These are phyloP conservation scores for Talaromyces rugulosus DNA, from an alignment of 2,329 filamentous ascomycete genomes.

Conservation along the genomic window DNA sequence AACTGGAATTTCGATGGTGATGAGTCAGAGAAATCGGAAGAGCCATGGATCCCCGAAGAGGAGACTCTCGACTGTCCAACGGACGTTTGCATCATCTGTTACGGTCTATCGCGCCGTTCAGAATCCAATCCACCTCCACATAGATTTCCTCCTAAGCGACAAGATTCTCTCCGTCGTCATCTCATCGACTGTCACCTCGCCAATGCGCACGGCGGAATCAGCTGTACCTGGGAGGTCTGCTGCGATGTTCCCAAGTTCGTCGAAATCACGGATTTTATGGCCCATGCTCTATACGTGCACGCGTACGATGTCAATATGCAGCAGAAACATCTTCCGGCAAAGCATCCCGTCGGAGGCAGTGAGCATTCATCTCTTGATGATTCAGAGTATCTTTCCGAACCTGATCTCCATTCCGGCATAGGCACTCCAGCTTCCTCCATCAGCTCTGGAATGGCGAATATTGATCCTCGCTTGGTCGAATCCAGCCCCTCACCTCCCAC, in stretches of 20 bases:
- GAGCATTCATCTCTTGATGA: neutral
- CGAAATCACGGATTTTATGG: neutral
- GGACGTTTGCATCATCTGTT: slow-evolving; percentile 25
- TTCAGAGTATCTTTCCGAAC: neutral
- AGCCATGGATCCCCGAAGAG: slow-evolving; percentile 13
- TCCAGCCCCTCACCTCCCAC: neutral
- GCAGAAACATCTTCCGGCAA: neutral
- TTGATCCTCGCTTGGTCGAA: slow-evolving; percentile 9
- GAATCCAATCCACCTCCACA: slow-evolving; percentile 21
- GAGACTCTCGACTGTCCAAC: slow-evolving; percentile 17
- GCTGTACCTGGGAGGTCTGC: neutral
- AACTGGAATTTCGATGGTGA: slow-evolving; percentile 19
- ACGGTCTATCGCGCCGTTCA: slow-evolving; percentile 19
- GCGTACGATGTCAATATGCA: neutral
- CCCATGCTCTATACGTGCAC: neutral
- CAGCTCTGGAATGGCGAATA: slow-evolving; percentile 15
- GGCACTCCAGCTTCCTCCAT: slow-evolving; percentile 18
- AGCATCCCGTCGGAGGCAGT: neutral
- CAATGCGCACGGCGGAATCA: slow-evolving; percentile 9
- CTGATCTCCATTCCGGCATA: slow-evolving; percentile 6
- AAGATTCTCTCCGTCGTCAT: slow-evolving; percentile 22
- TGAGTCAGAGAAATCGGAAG: slow-evolving; percentile 14
- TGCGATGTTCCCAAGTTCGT: neutral
- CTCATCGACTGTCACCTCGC: slow-evolving; percentile 21
- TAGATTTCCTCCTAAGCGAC: slow-evolving; percentile 20